A percentile compares a stretch with the other conserved stretches of the same genome.
These are phyloP conservation scores for Pleurozium schreberi DNA, from an alignment of 225 moss, liverwort and hornwort genomes.

Conservation along the genomic window DNA sequence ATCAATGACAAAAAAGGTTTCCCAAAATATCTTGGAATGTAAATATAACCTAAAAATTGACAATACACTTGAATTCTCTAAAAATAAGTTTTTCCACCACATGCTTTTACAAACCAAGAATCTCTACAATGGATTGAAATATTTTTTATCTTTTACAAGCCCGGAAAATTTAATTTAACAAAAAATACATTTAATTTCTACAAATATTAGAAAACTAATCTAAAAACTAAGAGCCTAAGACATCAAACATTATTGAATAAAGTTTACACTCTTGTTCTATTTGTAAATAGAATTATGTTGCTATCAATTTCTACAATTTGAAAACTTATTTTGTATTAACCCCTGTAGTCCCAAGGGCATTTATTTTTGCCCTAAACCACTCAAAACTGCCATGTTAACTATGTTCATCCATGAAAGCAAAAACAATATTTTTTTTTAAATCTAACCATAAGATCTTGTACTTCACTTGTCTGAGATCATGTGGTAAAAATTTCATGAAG, in stretches of 20 bases:
- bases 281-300: neutral
- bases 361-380: too few species aligned
- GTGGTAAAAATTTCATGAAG: too few species aligned
- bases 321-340: neutral
- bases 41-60: neutral
- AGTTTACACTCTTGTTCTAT: neutral
- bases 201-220: neutral
- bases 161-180: too few species aligned
- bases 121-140: neutral
- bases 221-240: neutral
- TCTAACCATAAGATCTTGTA: too few species aligned
- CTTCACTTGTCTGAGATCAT: too few species aligned
- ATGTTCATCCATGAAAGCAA: too few species aligned
- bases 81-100: neutral
- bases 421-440: too few species aligned
- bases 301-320: neutral
- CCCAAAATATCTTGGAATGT: neutral
- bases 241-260: neutral
- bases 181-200: neutral
- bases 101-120: neutral
- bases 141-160: neutral
- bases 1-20: neutral
- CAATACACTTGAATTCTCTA: neutral
- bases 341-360: too few species aligned
- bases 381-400: too few species aligned